Evolutionary conservation across 106 monocot genomes (phyloP).

Genomic region (Apostasia ramifera): DNA sequence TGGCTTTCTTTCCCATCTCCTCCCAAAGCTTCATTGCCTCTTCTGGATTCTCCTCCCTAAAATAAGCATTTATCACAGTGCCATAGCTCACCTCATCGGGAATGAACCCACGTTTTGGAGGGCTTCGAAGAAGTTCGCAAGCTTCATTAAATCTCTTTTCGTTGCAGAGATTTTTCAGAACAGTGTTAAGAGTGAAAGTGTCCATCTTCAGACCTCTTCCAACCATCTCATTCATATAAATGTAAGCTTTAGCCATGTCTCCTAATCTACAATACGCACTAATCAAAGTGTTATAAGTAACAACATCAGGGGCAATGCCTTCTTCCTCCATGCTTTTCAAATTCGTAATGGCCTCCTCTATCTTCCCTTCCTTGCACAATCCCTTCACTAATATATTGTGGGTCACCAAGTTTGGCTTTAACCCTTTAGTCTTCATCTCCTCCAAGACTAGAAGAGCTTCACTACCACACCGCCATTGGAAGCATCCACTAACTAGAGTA

Average conservation of each 20-base stretch:
- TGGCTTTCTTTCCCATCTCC: conserved; percentile 62
- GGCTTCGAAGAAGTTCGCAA: conserved; percentile 47
- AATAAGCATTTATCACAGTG: conserved; percentile 63
- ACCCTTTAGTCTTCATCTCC: conserved; percentile 57
- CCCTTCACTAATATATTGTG: conserved; percentile 73
- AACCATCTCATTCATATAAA: conserved; percentile 63
- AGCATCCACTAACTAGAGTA: conserved; percentile 71
- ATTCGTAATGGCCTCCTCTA: conserved; percentile 53
- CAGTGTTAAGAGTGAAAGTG: conserved; percentile 74
- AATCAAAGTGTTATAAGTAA: conserved; percentile 91
- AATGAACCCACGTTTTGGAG: conserved; percentile 62
- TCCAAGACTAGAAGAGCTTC: conserved; percentile 47
- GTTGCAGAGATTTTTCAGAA: conserved; percentile 63
- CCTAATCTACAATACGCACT: conserved; percentile 48
- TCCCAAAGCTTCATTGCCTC: conserved; percentile 69
- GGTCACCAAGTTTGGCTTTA: conserved; percentile 46
- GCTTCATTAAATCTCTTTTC: conserved; percentile 63
- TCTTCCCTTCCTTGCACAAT: conserved; percentile 62
- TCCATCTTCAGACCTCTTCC: conserved; percentile 71
- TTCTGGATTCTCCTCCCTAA: conserved; percentile 44
- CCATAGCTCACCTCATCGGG: conserved; percentile 89
- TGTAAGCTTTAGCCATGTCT: conserved; percentile 30
- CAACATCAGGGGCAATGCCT: conserved; percentile 44
- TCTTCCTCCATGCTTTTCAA: conserved; percentile 75
- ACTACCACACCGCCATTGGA: conserved; percentile 26